Evolutionary conservation across 2,329 filamentous ascomycete species (phyloP), one percentile per base, ranked within the genome.

Genomic region (Aphanoascus verrucosus): DNA sequence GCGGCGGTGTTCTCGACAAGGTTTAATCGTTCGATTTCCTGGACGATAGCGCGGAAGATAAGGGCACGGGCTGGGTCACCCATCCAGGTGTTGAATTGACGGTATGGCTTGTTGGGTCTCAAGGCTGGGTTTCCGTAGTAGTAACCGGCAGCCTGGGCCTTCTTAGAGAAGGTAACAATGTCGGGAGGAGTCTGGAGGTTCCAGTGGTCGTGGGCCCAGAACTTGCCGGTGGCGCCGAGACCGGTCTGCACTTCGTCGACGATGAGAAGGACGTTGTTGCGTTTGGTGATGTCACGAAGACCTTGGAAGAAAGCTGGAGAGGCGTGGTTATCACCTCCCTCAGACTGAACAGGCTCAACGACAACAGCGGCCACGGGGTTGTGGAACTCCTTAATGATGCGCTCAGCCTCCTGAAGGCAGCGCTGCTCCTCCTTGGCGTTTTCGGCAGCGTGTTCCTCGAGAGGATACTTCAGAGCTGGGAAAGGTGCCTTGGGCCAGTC

Each of bases 161-260:
- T 95, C 78, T 95, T 95, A 65, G 82, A 87, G 74, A 95, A 95
- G 55, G 89, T 95, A 43, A 95, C 89, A 77, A 95, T 93, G 74
- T 95, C 89, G 0, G 89, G 89, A 7, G 89, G 86, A 35, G 82
- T 74, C 48, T 77, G 66, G 42, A 95, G 79, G 69, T 86, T 79
- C 89, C 89, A 95, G 82, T 95, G 90, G 64, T 95, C 88, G 75
- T 95, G 90, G 7, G 90, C 89, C 89, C 89, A 95, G 82, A 95
- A 94, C 70, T 87, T 89, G 63, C 89, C 89, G 0, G 89, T 95
- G 38, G 90, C 88, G 62, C 90, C 90, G 23, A 95, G 84, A 67
- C 89, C 90, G 5, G 89, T 95, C 74, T 95, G 89, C 9, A 95
- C 89, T 73, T 95, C 89, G 68, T 95, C 89, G 59, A 94, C 89